Evolutionary conservation across 2,329 filamentous ascomycete genomes (phyloP).

Genomic region (Sporothrix schenckii): DNA sequence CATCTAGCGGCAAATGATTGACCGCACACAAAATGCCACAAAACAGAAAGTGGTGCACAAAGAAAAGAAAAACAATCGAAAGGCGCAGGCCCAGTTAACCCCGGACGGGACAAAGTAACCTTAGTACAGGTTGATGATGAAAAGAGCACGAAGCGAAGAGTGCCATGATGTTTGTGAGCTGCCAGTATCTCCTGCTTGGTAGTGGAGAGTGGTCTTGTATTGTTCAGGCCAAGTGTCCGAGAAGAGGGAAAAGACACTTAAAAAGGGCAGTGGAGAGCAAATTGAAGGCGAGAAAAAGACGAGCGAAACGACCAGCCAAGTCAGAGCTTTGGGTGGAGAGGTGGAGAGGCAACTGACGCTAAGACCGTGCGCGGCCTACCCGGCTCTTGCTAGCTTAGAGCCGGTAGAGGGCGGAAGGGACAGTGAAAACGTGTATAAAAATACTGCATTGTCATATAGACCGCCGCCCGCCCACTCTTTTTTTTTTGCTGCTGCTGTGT

Average conservation of each 20-base stretch:
- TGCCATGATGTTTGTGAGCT: slow-evolving; percentile 1
- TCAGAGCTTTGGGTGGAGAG: slow-evolving; percentile 30
- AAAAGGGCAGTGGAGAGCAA: slow-evolving; percentile 24
- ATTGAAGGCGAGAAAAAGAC: slow-evolving; percentile 6
- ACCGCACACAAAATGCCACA: not conserved
- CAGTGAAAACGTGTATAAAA: slow-evolving; percentile 41
- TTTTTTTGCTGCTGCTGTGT: slow-evolving; percentile 31
- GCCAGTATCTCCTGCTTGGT: not conserved
- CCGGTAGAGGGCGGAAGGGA: slow-evolving; percentile 9
- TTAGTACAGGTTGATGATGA: not conserved
- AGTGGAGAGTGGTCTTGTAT: slow-evolving; percentile 12
- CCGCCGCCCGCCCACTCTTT: slow-evolving; percentile 39
- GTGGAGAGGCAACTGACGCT: slow-evolving; percentile 30
- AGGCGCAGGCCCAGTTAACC: not conserved
- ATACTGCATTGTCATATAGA: slow-evolving; percentile 41
- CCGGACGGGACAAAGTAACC: slow-evolving; percentile 9
- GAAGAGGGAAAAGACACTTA: not conserved
- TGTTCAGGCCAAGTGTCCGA: slow-evolving; percentile 11
- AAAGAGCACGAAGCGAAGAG: slow-evolving; percentile 9
- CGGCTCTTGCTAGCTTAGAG: slow-evolving; percentile 26
- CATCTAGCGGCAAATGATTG: slow-evolving; percentile 1
- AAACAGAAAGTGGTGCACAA: not conserved
- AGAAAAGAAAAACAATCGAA: not conserved
- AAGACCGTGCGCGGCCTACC: slow-evolving; percentile 36
- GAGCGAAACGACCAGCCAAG: slow-evolving; percentile 18